Base-by-base conservation (phyloP, 208 protist species). In the Acanthamoeba polyphaga region DNA sequence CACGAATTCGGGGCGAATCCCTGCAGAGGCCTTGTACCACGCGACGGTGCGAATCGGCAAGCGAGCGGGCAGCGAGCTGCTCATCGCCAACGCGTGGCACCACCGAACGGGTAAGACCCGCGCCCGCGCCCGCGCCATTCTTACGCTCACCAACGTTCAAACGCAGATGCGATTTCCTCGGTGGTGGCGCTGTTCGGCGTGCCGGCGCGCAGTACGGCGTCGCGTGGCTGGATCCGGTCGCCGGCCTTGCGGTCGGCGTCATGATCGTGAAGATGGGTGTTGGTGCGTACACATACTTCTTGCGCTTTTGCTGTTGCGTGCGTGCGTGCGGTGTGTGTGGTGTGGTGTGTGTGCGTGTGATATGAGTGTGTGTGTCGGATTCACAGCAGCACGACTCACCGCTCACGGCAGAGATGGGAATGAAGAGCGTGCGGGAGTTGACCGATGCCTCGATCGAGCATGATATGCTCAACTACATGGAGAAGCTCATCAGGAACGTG, bases 71-170 rank as follows among this genome's bases (percentile, higher is more conserved):
- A 89, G 82, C 51, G 55, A 89, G 6, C 51, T 80, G 32, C 68
- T 94, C 46, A 53, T 94, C 46, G 90, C 90, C 29, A 94, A 94
- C 49, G 90, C 90, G 3, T 94, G 90, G 90, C 90, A 94, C 58
- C 90, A 94, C 34, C 90, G 90, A 13, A 53, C 90, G 22, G 72
- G 72, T 82, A 53, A 15, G 7, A 15, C 70, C 29, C 38, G 1
- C 38, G 5, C 9, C 27, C 72, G 43, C 70, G 22, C 58, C 17
- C 22, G 53, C 58, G 6, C 58, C 58, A 17, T 3, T 17, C 8
- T 66, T 0, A 13, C 60, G 60, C 60, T 10, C 60, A n/a, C 29
- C 22, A 66, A 29, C 1, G 60, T 6, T 4, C 60, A 19, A 29
- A 5, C 8, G 12, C 64, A 46, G 90, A 94, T 32, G 90, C 90